Evolutionary conservation across 2,329 filamentous ascomycete species (phyloP).

Genomic region (Epichloe sp.): DNA sequence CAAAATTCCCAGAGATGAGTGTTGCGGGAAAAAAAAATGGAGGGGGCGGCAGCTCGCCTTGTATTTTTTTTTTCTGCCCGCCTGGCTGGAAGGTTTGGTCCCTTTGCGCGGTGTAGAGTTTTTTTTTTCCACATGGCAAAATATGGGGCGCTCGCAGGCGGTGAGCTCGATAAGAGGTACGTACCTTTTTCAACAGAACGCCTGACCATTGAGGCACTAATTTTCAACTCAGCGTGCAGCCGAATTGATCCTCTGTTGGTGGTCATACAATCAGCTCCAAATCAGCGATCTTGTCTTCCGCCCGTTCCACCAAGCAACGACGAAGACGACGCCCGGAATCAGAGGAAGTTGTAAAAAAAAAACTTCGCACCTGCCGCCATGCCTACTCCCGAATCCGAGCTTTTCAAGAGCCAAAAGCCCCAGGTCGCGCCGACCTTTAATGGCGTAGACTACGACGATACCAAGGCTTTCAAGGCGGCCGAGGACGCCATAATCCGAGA

Average conservation of each 20-base stretch:
- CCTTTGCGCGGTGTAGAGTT: constrained; percentile 1
- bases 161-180: constrained; percentile 14
- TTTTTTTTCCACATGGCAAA: constrained; percentile 21
- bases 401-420: constrained; percentile 75
- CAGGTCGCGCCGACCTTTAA: constrained; percentile 72
- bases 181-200: not conserved
- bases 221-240: not conserved
- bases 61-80: constrained; percentile 10
- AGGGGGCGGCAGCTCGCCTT: constrained; percentile 5
- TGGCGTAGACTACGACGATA: constrained; percentile 78
- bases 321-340: not conserved
- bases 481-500: constrained; percentile 73
- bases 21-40: constrained; percentile 2
- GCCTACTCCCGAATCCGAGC: constrained; percentile 71
- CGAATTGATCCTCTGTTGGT: not conserved
- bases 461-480: constrained; percentile 64
- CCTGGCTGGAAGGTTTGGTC: constrained; percentile 7
- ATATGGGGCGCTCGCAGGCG: constrained; percentile 22
- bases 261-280: not conserved
- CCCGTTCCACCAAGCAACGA: not conserved
- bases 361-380: constrained; percentile 30
- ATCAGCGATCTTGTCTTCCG: not conserved
- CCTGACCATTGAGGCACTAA: constrained; percentile 15
- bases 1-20: not conserved
- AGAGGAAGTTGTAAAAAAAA: not conserved